phyloP scores from a whole-genome alignment of 176 grass and related monocot genomes.

The Oryza brachyantha region DNA sequence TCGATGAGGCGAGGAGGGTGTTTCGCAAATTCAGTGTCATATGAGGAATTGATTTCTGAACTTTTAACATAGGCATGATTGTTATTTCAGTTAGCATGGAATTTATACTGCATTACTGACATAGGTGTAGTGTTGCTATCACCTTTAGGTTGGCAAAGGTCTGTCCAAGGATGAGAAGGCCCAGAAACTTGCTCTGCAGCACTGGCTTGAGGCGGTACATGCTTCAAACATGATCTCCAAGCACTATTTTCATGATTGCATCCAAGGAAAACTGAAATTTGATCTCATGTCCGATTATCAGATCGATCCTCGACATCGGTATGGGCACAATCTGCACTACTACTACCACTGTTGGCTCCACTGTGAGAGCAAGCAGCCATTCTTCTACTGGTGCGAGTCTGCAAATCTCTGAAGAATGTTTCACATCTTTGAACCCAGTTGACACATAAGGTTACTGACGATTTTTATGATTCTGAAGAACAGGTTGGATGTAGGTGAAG shows the following conservation, averaged over 20 bases:
- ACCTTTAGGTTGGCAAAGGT: slow-evolving; percentile 84
- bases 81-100: background rate
- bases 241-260: background rate
- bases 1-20: background rate
- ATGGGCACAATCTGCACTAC: slow-evolving; percentile 71
- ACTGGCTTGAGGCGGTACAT: slow-evolving; percentile 80
- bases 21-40: background rate
- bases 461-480: background rate
- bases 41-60: background rate
- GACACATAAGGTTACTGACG: background rate
- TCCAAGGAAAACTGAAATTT: slow-evolving; percentile 13
- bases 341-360: slow-evolving; percentile 78
- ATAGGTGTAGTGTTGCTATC: background rate
- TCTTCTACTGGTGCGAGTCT: slow-evolving; percentile 75
- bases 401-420: background rate
- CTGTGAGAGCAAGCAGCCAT: slow-evolving; percentile 52
- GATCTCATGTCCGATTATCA: slow-evolving; percentile 20
- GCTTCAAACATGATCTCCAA: background rate
- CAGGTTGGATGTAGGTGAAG: slow-evolving; percentile 81
- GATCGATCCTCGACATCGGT: slow-evolving; percentile 89
- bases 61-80: background rate
- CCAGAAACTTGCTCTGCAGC: slow-evolving; percentile 78
- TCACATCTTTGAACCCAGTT: background rate
- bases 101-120: slow-evolving; percentile 17
- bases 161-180: slow-evolving; percentile 83